Evolutionary conservation across 140 eudicot species (phyloP), one percentile per base, ranked within the genome.

Genomic region (Bidens hawaiensis): DNA sequence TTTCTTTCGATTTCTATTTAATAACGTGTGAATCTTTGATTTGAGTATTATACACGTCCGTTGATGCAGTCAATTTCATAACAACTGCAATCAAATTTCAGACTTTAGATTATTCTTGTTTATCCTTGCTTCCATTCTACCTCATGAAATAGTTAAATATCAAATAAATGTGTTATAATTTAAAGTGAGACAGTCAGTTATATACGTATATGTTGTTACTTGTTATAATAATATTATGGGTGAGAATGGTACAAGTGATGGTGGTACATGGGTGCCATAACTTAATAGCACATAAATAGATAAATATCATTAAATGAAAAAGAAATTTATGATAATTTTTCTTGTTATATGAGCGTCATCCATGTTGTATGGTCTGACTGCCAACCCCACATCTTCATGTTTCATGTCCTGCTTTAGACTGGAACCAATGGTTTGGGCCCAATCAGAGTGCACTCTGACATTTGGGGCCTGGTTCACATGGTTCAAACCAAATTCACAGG

Each of bases 321-420:
- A 9, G 24, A 59, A 17, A 22, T 21, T 52, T 34, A 3, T 46
- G 60, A 70, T 60, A 48, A 60, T 25, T 70, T 54, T 6, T 11
- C 16, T 48, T 47, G 53, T 50, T 58, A 30, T 54, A 69, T 30
- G 47, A 71, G 57, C 33, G 49, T 21, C 60, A 42, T 56, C 60
- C 66, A 42, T 54, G 66, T 40, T 65, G 61, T 64, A 54, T 18
- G 25, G 21, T 65, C 56, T 13, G 54, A 55, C 68, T 49, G 4
- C 55, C 53, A 21, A 12, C 60, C 78, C 67, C 33, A 73, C 78
- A 73, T 56, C 47, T 46, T 53, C 77, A 72, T 72, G 77, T 72
- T 71, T 50, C 24, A 2, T 42, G 59, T 53, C 51, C 49, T 48
- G 24, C 45, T 22, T 70, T 70, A 26, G 50, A 47, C 21, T 33